Evolutionary conservation across 129 eudicot genomes (phyloP), one percentile per base, ranked within the genome.

Genomic region (Centella asiatica): DNA sequence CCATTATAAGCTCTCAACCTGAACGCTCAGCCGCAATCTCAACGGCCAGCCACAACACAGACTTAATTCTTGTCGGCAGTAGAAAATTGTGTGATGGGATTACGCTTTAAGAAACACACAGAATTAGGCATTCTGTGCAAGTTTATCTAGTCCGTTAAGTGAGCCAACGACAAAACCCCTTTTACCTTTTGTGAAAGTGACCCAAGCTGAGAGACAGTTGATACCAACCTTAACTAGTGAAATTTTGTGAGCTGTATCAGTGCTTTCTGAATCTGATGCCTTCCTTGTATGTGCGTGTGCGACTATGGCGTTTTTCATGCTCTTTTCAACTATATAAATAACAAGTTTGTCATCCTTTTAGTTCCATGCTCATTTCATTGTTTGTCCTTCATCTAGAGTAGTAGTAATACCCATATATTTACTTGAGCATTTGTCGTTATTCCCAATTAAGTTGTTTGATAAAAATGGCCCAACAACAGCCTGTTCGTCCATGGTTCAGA

Each of bases 401-500:
- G n/a, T n/a, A n/a, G n/a, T n/a, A n/a, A n/a, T n/a, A n/a, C n/a
- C n/a, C n/a, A n/a, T n/a, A n/a, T n/a, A n/a, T n/a, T n/a, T n/a
- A 61, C 66, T 44, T 9, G 66, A 61, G 14, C 25, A 24, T 54
- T 39, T 29, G 33, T 27, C 4, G 26, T 4, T 18, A 27, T 47
- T 54, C 48, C 27, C 26, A 44, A 23, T 34, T 51, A 47, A 24
- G 26, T 49, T 63, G n/a, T 18, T 62, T 6, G 6, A 0, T 0
- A 4, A 52, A 44, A 76, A 86, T 86, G 95, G 51, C 89, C 79
- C 85, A 79, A 25, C 88, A 74, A 68, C 69, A 53, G 33, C 74
- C 80, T 13, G 67, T 60, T 8, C 79, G 76, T 8, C 84, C 79
- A 65, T 75, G 81, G 83, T 78, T 75, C 27, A 73, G 81, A 28